These are phyloP conservation scores for Cryptosporidium canis DNA, from an alignment of 169 alveolate species.

Conservation along the genomic window DNA sequence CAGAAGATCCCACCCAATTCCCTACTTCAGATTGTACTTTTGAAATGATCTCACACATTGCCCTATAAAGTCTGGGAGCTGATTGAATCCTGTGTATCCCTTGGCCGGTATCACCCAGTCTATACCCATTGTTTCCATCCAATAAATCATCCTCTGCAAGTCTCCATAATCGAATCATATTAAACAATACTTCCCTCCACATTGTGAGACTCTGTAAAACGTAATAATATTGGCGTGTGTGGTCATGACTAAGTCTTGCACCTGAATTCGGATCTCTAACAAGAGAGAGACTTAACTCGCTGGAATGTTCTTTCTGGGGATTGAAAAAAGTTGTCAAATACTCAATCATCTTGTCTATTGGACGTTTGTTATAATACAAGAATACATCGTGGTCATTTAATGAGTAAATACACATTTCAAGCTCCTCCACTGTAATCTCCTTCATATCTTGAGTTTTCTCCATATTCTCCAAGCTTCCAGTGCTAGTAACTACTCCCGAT, in stretches of 20 bases:
- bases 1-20: conserved; percentile 92
- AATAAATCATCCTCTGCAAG: conserved; percentile 90
- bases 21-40: conserved; percentile 85
- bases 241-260: conserved; percentile 89
- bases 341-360: conserved; percentile 67
- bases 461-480: conserved; percentile 33
- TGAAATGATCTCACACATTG: conserved; percentile 83
- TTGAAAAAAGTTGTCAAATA: conserved; percentile 33
- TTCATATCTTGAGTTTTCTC: conserved; percentile 71
- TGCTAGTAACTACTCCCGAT: conserved; percentile 50
- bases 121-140: conserved; percentile 83
- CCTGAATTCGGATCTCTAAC: conserved; percentile 72
- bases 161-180: conserved; percentile 91
- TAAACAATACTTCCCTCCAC: conserved; percentile 90
- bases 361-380: conserved; percentile 54
- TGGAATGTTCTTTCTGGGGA: conserved; percentile 38
- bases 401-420: conserved; percentile 90
- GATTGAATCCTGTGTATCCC: conserved; percentile 83
- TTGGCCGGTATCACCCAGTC: conserved; percentile 90
- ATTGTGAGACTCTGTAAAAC: conserved; percentile 90
- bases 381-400: conserved; percentile 86
- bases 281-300: conserved; percentile 40
- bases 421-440: conserved; percentile 85
- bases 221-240: conserved; percentile 87
- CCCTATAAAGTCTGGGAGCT: conserved; percentile 79